Conservation (phyloP, 108 stramenopile genomes). For the Chaetoceros tenuissimus region DNA sequence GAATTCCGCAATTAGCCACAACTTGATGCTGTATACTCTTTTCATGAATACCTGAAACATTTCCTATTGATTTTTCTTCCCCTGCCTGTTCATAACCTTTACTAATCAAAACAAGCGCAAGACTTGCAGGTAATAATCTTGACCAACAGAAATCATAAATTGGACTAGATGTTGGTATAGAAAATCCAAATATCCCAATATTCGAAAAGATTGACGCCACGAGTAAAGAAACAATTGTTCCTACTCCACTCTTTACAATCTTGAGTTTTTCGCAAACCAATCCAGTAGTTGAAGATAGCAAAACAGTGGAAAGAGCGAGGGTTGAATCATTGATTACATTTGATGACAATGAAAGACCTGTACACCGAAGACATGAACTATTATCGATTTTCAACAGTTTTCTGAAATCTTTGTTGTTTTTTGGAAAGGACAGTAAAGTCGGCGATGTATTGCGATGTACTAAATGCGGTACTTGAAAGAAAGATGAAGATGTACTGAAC, state of each 20-base stretch:
- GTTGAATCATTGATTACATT: no score
- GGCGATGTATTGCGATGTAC: no score
- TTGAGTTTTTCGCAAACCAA: background rate
- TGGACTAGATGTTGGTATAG: conserved; percentile 31
- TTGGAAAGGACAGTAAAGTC: no score
- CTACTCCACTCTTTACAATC: background rate
- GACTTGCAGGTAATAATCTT: conserved; percentile 48
- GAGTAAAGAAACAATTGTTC: conserved; percentile 39
- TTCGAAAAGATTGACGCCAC: conserved; percentile 43
- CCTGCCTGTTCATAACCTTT: background rate
- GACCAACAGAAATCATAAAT: conserved; percentile 64
- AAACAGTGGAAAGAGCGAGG: background rate
- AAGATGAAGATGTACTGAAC: no score
- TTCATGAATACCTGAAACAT: background rate
- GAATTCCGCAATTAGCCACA: conserved; percentile 6
- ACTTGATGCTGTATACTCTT: background rate
- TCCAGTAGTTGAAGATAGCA: background rate
- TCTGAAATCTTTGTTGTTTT: no score
- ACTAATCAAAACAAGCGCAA: conserved; percentile 44
- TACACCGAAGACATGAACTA: no score
- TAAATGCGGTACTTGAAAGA: no score
- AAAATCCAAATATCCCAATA: conserved; percentile 8
- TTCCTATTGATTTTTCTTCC: background rate
- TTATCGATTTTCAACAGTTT: no score
- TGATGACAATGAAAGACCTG: no score